Percentiles rank a stretch among this genome's conserved stretches.
These are phyloP conservation scores for Hymenoscyphus occultus DNA, from an alignment of 2,329 filamentous ascomycete genomes.

Conservation along the genomic window DNA sequence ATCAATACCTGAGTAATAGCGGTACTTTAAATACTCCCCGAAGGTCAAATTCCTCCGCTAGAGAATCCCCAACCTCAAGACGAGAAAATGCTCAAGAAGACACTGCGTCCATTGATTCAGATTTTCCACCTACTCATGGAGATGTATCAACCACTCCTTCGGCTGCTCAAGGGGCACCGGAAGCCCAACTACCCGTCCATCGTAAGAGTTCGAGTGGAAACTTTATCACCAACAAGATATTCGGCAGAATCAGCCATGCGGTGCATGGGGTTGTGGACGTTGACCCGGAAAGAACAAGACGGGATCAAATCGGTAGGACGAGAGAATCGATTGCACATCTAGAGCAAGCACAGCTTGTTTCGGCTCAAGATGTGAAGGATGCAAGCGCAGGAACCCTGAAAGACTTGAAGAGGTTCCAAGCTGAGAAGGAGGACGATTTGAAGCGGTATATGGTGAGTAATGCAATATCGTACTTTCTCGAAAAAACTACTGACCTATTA, in stretches of 20 bases:
- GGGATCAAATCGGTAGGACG: slow-evolving; percentile 95
- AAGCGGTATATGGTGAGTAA: slow-evolving; percentile 87
- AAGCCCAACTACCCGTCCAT: slow-evolving; percentile 52
- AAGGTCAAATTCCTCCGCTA: slow-evolving; percentile 60
- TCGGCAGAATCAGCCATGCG: slow-evolving; percentile 90
- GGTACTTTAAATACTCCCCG: slow-evolving; percentile 61
- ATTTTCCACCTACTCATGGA: slow-evolving; percentile 87
- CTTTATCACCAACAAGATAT: slow-evolving; percentile 90
- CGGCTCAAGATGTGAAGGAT: slow-evolving; percentile 88
- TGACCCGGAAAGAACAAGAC: slow-evolving; percentile 86
- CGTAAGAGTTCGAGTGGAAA: slow-evolving; percentile 82
- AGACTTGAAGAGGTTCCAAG: slow-evolving; percentile 89
- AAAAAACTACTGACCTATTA: slow-evolving; percentile 13
- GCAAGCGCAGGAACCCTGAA: slow-evolving; percentile 84
- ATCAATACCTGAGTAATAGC: slow-evolving; percentile 81
- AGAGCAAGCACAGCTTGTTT: slow-evolving; percentile 85
- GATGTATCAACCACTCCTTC: slow-evolving; percentile 68
- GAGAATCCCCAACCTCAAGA: slow-evolving; percentile 44
- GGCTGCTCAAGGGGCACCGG: slow-evolving; percentile 67
- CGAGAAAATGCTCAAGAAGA: slow-evolving; percentile 65
- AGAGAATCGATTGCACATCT: slow-evolving; percentile 81
- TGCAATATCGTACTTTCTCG: slow-evolving; percentile 16
- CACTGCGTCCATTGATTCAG: slow-evolving; percentile 88
- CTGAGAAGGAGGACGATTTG: slow-evolving; percentile 92
- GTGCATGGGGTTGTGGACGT: slow-evolving; percentile 96